Conservation (phyloP, 345 rosid species). For the Citropsis articulata region DNA sequence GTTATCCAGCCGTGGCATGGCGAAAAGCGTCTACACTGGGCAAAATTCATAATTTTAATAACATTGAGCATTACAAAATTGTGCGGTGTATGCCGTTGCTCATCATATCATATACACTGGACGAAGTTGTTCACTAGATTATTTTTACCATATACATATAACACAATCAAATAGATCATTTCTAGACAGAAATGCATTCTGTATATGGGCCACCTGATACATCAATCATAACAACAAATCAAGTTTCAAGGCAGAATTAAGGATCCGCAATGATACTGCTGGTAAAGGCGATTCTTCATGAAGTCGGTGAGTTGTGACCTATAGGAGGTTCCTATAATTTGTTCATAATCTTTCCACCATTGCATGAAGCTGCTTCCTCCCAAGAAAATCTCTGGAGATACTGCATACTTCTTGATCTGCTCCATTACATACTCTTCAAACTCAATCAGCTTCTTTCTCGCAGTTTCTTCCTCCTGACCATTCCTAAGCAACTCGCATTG, state of each 20-base stretch:
- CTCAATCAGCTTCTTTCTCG: neutral
- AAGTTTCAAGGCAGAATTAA: neutral
- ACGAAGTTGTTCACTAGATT: no score
- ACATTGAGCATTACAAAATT: no score
- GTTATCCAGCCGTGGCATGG: no score
- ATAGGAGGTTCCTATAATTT: conserved; percentile 14
- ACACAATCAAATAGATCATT: no score
- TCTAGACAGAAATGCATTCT: neutral
- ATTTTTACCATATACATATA: no score
- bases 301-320: conserved; percentile 29
- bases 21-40: no score
- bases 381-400: conserved; percentile 70
- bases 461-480: conserved; percentile 10
- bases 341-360: conserved; percentile 60
- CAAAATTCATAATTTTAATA: no score
- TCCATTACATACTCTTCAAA: conserved; percentile 47
- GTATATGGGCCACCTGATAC: neutral
- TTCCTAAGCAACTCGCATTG: conserved; percentile 14
- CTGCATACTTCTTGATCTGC: conserved; percentile 35
- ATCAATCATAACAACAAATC: neutral
- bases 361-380: conserved; percentile 55
- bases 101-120: no score
- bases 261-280: conserved; percentile 26
- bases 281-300: conserved; percentile 33
- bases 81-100: no score